Evolutionary conservation across 139 green algal genomes (phyloP), one percentile per base, ranked within the genome.

Genomic region (Volvox reticuliferus): DNA sequence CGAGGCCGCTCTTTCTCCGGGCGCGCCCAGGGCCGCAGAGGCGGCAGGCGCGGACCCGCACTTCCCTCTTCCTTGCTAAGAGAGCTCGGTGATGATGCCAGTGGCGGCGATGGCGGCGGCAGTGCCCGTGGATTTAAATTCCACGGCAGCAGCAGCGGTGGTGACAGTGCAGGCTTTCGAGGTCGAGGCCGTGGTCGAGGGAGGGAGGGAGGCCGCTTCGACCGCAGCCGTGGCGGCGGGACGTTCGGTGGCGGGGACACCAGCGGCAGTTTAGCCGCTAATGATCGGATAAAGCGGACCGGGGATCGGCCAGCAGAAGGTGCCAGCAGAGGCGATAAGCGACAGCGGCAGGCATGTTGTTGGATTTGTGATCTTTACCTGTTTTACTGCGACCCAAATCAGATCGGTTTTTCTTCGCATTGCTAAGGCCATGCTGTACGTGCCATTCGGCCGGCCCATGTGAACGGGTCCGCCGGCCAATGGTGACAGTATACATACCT

Each of bases 51-150:
- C 6, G 83, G 83, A 24, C 86, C 86, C n/a, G 13, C 12, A 3
- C 86, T 90, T 24, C 86, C 86, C 12, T 75, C 21, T 6, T 50
- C 71, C 2, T 44, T 90, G 30, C 17, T 90, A 36, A 19, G 19
- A 13, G 86, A 90, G 86, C 86, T 90, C 18, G 86, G 86, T 1
- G 86, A 73, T 5, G 71, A 79, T 28, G 37, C 50, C 0, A 22
- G 1, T 18, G 30, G 50, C 13, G 75, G 75, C 9, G 21, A 20
- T 32, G 55, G 86, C 12, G 36, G 71, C 5, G 85, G 85, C 44
- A 12, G 71, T 28, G 65, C 9, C 65, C 65, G 65, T 28, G 65
- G 65, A 73, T 73, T 30, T 21, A 32, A 55, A 6, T 19, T 50
- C 62, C 35, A 73, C 22, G 55, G 73, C 55, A 0, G 20, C 5